These are phyloP conservation scores for Brassica nigra DNA, from an alignment of 345 rosid genomes.

Conservation along the genomic window DNA sequence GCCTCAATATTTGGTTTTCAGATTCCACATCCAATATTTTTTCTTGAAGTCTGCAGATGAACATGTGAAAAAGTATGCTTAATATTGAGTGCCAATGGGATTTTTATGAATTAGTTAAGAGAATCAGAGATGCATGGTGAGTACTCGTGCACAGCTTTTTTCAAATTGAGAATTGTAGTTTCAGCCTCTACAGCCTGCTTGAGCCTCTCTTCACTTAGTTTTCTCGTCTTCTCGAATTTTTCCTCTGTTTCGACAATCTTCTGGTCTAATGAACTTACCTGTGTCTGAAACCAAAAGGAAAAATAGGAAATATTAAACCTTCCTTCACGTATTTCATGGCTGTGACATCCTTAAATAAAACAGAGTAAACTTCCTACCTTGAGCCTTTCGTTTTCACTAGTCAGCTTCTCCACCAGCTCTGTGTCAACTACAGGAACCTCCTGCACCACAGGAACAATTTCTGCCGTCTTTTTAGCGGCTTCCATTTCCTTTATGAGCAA, in stretches of 20 bases:
- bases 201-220: conserved; percentile 79
- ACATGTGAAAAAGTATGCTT: conserved; percentile 12
- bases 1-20: conserved; percentile 79
- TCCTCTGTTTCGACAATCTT: conserved; percentile 84
- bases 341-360: conserved; percentile 13
- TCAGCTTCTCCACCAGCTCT: conserved; percentile 67
- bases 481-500: conserved; percentile 65
- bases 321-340: conserved; percentile 25
- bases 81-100: conserved; percentile 3
- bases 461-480: conserved; percentile 66
- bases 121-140: conserved; percentile 27
- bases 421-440: conserved; percentile 82
- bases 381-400: conserved; percentile 80
- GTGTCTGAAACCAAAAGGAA: conserved; percentile 52
- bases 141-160: conserved; percentile 88
- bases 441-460: conserved; percentile 69
- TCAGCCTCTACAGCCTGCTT: conserved; percentile 93
- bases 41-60: conserved; percentile 73
- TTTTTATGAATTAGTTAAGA: conserved; percentile 10
- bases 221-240: conserved; percentile 75
- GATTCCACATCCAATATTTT: conserved; percentile 75
- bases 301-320: conserved; percentile 21
- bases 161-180: conserved; percentile 69
- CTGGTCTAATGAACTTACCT: conserved; percentile 77
- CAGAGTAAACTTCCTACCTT: conserved; percentile 52